These are phyloP conservation scores for Mycena filopes DNA, from an alignment of 768 basidiomycete species.

Conservation along the genomic window DNA sequence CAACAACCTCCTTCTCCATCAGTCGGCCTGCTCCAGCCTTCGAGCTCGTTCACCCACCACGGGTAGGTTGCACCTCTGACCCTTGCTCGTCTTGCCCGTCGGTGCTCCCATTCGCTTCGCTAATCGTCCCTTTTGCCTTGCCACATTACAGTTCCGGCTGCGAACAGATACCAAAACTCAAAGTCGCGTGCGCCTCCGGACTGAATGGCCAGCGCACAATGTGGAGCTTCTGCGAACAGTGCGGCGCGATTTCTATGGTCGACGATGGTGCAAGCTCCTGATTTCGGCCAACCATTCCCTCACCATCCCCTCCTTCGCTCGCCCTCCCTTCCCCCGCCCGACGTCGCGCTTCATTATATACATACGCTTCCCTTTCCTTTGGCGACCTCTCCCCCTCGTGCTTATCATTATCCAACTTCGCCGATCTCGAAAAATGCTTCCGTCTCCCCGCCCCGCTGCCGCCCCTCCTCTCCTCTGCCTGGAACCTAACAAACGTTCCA, in stretches of 20 bases:
- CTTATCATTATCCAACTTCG: slow-evolving; percentile 14
- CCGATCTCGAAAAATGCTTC: slow-evolving; percentile 2
- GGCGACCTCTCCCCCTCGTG: slow-evolving; percentile 34
- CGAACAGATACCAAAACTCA: slow-evolving; percentile 85
- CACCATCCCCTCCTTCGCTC: slow-evolving; percentile 32
- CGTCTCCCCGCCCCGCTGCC: background rate
- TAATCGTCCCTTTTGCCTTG: slow-evolving; percentile 16
- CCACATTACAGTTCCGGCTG: slow-evolving; percentile 63
- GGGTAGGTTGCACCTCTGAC: slow-evolving; percentile 59
- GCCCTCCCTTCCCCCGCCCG: slow-evolving; percentile 21
- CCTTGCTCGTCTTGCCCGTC: slow-evolving; percentile 16
- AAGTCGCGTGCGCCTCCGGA: slow-evolving; percentile 79
- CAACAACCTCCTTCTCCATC: slow-evolving; percentile 54
- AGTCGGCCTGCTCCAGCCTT: slow-evolving; percentile 77
- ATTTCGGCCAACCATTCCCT: slow-evolving; percentile 35
- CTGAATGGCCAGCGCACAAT: slow-evolving; percentile 78
- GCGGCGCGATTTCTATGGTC: slow-evolving; percentile 90
- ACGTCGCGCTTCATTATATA: slow-evolving; percentile 17
- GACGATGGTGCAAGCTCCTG: slow-evolving; percentile 66
- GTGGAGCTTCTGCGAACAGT: slow-evolving; percentile 92
- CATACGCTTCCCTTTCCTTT: slow-evolving; percentile 39
- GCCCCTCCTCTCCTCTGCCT: background rate
- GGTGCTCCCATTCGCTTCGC: slow-evolving; percentile 20
- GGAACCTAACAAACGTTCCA: slow-evolving; percentile 31
- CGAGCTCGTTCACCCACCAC: slow-evolving; percentile 69